A percentile compares a stretch with the other conserved stretches of the same genome.
phyloP scores from a whole-genome alignment of 495 filamentous ascomycete species.

The Penicillium bovifimosum region DNA sequence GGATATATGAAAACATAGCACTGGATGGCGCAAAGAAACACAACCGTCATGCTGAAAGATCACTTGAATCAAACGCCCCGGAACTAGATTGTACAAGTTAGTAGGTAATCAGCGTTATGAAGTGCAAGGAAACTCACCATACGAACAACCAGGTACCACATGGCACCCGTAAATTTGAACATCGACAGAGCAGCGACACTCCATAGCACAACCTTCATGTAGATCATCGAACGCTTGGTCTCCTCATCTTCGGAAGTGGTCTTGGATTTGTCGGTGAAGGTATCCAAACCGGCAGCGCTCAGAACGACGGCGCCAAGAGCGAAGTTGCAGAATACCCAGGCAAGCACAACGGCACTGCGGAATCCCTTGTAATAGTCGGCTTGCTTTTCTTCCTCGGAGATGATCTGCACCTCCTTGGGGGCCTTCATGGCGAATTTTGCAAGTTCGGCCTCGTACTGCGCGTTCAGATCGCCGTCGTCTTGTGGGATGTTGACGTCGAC shows the following conservation, averaged over 20 bases:
- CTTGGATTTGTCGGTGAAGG: slow-evolving; percentile 35
- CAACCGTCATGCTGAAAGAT: slow-evolving; percentile 10
- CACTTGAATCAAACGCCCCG: slow-evolving; percentile 40
- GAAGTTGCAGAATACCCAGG: slow-evolving; percentile 97
- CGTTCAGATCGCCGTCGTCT: slow-evolving; percentile 81
- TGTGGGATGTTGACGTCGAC: slow-evolving; percentile 89
- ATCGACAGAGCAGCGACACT: slow-evolving; percentile 78
- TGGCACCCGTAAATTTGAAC: slow-evolving; percentile 85
- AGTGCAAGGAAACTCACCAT: slow-evolving; percentile 45
- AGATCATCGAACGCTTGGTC: slow-evolving; percentile 60
- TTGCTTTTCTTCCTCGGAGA: slow-evolving; percentile 70
- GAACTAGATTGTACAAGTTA: slow-evolving; percentile 33
- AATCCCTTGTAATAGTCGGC: slow-evolving; percentile 99
- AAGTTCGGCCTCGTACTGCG: slow-evolving; percentile 87
- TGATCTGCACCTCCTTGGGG: slow-evolving; percentile 56
- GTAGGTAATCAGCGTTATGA: neutral
- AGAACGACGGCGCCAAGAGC: slow-evolving; percentile 83
- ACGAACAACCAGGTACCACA: slow-evolving; percentile 93
- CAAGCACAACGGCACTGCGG: slow-evolving; percentile 80
- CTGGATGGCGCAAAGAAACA: slow-evolving; percentile 18
- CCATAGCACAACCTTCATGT: slow-evolving; percentile 89
- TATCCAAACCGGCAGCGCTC: slow-evolving; percentile 73
- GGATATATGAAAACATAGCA: slow-evolving; percentile 22
- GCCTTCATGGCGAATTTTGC: slow-evolving; percentile 66
- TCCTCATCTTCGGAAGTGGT: slow-evolving; percentile 36